A percentile compares a stretch with the other conserved stretches of the same genome.
Evolutionary conservation across 164 flowering plant genomes (phyloP).

Genomic region (Pachysandra terminalis): DNA sequence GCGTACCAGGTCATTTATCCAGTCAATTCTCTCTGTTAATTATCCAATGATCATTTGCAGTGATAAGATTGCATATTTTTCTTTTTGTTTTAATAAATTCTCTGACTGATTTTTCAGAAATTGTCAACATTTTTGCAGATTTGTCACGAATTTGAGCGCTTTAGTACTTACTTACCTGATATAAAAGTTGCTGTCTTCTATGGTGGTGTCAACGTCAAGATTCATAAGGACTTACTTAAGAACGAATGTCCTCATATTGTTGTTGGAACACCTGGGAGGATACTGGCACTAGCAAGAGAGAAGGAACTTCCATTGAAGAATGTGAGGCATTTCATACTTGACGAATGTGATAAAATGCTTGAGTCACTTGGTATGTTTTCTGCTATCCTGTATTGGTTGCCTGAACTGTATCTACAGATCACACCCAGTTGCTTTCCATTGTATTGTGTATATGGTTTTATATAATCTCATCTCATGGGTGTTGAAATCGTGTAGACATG

Average conservation of each 20-base stretch:
- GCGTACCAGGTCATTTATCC: neutral
- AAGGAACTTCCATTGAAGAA: constrained; percentile 84
- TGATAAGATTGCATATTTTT: too few species aligned
- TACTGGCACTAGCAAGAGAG: constrained; percentile 81
- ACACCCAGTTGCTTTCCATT: neutral
- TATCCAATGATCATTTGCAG: too few species aligned
- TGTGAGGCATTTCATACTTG: constrained; percentile 96
- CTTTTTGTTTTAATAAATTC: neutral
- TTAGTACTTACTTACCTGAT: neutral
- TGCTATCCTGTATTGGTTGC: neutral
- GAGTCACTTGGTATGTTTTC: constrained; percentile 74
- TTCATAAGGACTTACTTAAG: neutral
- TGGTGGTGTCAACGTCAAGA: neutral
- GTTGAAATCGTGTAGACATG: constrained; percentile 60
- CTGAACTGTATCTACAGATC: neutral
- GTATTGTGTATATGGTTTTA: neutral
- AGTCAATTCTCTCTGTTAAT: neutral
- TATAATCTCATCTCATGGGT: neutral
- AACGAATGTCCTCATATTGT: constrained; percentile 56
- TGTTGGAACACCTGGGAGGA: constrained; percentile 97
- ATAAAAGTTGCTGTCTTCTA: neutral
- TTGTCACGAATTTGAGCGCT: neutral
- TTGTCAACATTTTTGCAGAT: neutral
- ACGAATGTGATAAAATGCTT: constrained; percentile 94
- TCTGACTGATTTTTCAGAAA: too few species aligned